phyloP scores from a whole-genome alignment of 2,329 filamentous ascomycete species.

The Penicillium carneum region DNA sequence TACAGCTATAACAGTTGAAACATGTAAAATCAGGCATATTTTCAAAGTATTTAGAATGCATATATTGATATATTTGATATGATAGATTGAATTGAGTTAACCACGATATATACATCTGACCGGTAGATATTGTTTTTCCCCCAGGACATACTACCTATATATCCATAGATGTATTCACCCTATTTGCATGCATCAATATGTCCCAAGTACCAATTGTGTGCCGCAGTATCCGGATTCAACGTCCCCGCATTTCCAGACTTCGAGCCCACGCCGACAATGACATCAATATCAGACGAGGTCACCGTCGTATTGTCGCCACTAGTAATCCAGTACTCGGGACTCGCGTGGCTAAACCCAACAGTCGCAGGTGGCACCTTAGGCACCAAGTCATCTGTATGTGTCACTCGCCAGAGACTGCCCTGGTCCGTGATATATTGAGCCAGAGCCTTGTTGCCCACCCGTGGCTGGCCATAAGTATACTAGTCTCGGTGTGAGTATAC shows the following conservation, averaged over 20 bases:
- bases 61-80: not conserved
- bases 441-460: constrained; percentile 49
- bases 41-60: too few relatives aligned
- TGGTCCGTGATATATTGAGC: constrained; percentile 50
- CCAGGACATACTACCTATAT: not conserved
- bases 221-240: constrained; percentile 29
- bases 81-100: not conserved
- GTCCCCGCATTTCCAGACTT: constrained; percentile 45
- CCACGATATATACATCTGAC: not conserved
- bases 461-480: constrained; percentile 53
- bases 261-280: constrained; percentile 44
- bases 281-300: constrained; percentile 42
- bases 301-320: constrained; percentile 29
- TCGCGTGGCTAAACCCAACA: constrained; percentile 46
- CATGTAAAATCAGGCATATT: not conserved
- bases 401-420: constrained; percentile 46
- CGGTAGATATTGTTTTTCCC: not conserved
- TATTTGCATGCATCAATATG: constrained; percentile 37
- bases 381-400: constrained; percentile 48
- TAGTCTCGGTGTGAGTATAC: constrained; percentile 21
- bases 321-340: constrained; percentile 21
- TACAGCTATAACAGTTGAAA: not conserved
- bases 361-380: constrained; percentile 46
- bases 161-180: not conserved
- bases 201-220: constrained; percentile 47